Base-by-base conservation (phyloP, 768 basidiomycete genomes). In the Hypholoma sublateritium region DNA sequence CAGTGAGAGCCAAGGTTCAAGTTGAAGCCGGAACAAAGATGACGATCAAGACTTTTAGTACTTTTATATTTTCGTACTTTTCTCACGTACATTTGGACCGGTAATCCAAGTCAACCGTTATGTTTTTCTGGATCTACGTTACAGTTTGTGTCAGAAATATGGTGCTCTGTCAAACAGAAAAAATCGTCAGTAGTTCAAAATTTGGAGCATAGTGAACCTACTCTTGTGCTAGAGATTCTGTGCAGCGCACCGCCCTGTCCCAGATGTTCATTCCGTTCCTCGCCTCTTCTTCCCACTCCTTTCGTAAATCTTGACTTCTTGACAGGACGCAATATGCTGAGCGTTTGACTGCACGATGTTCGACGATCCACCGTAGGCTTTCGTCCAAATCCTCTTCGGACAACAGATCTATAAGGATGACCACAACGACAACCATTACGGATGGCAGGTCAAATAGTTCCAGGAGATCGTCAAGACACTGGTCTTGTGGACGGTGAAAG, bases 231-330 rank as follows among this genome's bases (percentile, higher is more conserved):
- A 59, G 17, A 21, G 42, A 24, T 34, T 55, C 43, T 8, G 67
- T 63, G 37, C 57, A 66, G 8, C 19, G 42, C 32, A 58, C 55
- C 5, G 63, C 69, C 45, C 56, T 66, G 21, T 62, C 60, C 70
- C 70, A 71, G 28, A 69, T 60, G 46, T 45, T 59, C 25, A 51
- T 37, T n/a, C 70, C 70, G 16, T 55, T 54, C 32, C 65, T 59
- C n/a, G 57, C 64, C 59, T 69, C 69, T 44, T 58, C 62, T 42
- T 68, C 66, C 70, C 70, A 70, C 52, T 68, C 66, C 12, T 34
- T 48, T 42, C 57, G 62, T 1, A 69, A 51, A 35, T 58, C 34
- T 4, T 42, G 46, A 4, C 50, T 39, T n/a, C 37, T 58, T 4
- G 59, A 63, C 16, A 59, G 46, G 14, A 62, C 47, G 14, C 56